A percentile compares a stretch with the other conserved stretches of the same genome.
Conservation (phyloP, 208 protist genomes). For the Entamoeba histolytica region DNA sequence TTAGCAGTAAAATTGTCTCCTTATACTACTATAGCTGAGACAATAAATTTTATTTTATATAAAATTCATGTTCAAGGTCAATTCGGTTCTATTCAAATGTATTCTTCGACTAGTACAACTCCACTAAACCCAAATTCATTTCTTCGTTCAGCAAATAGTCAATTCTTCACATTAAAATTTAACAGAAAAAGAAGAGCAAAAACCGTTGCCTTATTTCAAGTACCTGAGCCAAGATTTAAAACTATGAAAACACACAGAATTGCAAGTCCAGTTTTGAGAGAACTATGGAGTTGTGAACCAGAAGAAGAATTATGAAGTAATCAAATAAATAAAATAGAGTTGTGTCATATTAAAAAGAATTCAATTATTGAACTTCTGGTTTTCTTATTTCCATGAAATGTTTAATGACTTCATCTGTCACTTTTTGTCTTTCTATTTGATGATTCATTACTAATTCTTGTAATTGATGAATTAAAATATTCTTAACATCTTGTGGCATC, state of each 20-base stretch:
- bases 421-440: neutral
- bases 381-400: neutral
- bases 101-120: neutral
- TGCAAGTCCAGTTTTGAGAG: neutral
- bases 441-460: neutral
- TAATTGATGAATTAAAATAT: neutral
- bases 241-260: neutral
- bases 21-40: neutral
- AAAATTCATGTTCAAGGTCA: neutral
- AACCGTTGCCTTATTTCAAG: neutral
- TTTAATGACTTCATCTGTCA: neutral
- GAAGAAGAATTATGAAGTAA: too few relatives aligned
- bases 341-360: too few relatives aligned
- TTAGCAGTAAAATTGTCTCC: neutral
- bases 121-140: neutral
- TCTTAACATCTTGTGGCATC: neutral
- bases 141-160: neutral
- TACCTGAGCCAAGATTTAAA: neutral
- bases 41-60: neutral
- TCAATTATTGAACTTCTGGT: too few relatives aligned
- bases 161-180: neutral
- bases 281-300: too few relatives aligned
- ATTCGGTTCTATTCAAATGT: neutral
- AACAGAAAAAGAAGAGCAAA: neutral
- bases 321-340: too few relatives aligned